Conservation (phyloP, 495 filamentous ascomycete genomes). For the Chaetomium tenue region DNA sequence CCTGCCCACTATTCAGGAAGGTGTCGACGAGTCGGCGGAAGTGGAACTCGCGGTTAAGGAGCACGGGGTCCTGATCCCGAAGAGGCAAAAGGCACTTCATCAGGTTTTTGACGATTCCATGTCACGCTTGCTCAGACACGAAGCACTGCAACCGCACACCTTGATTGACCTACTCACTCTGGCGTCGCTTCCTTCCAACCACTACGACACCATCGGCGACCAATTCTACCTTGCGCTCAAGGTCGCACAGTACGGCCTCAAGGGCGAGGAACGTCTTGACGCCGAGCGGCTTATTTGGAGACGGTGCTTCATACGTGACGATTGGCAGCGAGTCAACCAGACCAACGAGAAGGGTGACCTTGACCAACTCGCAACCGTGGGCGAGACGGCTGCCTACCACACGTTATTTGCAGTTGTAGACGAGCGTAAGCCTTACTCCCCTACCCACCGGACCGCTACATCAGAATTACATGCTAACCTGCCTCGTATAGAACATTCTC, state of each 20-base stretch:
- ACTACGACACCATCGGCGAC: conserved; percentile 40
- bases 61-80: conserved; percentile 55
- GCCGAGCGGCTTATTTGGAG: conserved; percentile 78
- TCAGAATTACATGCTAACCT: neutral
- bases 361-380: conserved; percentile 45
- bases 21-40: conserved; percentile 75
- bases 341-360: conserved; percentile 53
- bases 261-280: conserved; percentile 52
- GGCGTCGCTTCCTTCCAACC: conserved; percentile 50
- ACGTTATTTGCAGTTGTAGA: conserved; percentile 47
- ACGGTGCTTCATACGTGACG: conserved; percentile 71
- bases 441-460: neutral
- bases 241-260: conserved; percentile 58
- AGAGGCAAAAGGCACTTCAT: conserved; percentile 61
- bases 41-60: conserved; percentile 69
- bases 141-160: conserved; percentile 61
- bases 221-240: conserved; percentile 72
- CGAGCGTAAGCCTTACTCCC: conserved; percentile 41
- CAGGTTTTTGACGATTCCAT: conserved; percentile 65
- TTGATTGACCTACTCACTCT: conserved; percentile 84
- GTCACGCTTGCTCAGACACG: conserved; percentile 61
- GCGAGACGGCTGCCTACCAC: conserved; percentile 51
- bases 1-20: conserved; percentile 56
- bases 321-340: conserved; percentile 65
- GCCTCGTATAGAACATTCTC: conserved; percentile 23